Evolutionary conservation across 495 filamentous ascomycete species (phyloP), one percentile per base, ranked within the genome.

Genomic region (Aspergillus bridgeri): DNA sequence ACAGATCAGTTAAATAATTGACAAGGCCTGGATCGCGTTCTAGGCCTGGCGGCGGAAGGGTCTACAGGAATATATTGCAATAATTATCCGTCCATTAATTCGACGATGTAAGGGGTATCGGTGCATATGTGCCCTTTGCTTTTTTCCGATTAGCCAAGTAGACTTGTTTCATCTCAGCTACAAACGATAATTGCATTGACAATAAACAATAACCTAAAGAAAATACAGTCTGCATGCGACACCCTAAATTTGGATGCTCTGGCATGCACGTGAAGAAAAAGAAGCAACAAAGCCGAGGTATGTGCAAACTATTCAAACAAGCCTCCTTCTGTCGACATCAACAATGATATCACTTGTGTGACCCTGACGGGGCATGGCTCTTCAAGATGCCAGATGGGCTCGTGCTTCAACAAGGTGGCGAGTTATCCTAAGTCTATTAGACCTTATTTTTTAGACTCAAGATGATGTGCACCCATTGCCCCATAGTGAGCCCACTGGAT

Each of bases 281-380:
- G 20, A 15, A 52, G 50, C 38, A 52, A 52, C 29, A 52, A 42
- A 17, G 29, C 50, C 50, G 50, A 52, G 50, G n/a, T 42, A 5
- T 13, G 42, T 42, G 33, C 33, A 52, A 42, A 52, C 29, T 9
- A 2, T 52, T 29, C 50, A 52, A 52, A 52, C 29, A 11, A 19
- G 3, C 15, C 15, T 17, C 5, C 13, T 11, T 38, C 13, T 38
- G 33, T 15, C 9, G 50, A 33, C 50, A 52, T 15, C 29, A 52
- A 23, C 4, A 33, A 20, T 21, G 4, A 18, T 27, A 27, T 51
- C 23, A 29, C 18, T 20, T 7, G 27, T 29, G 11, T 38, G 33
- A 11, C 17, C 33, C 17, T 2, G 6, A 38, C 17, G 33, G 22
- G 48, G 23, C 24, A 50, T n/a, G 33, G 33, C 33, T 38, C 33